Base-by-base conservation (phyloP, 257 asterid genomes). In the Verbascum thapsus region DNA sequence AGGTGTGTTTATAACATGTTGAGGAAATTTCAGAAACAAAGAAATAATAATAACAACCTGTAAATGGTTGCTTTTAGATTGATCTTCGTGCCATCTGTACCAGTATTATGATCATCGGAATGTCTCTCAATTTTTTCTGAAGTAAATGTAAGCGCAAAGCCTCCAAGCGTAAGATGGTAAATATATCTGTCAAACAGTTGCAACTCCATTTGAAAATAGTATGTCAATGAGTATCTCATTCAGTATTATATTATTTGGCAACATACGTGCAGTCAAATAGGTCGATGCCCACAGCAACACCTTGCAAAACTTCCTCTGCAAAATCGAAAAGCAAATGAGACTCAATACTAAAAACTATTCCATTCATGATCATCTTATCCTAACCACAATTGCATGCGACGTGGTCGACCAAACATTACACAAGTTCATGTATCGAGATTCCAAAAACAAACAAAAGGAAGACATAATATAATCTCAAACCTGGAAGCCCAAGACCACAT, bases 401-500 rank as follows among this genome's bases (percentile, higher is more conserved):
- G 49, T n/a, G 51, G 72, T 4, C 12, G 37, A 54, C 62, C 40
- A 32, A 64, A 55, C 23, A 49, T 11, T 48, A 63, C 45, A 64
- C 18, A 13, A n/a, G 41, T 47, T 56, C 47, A 37, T 10, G 19
- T 30, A 54, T 55, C 5, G 17, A 34, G 17, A 9, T 50, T 35
- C 2, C 5, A 35, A 22, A 22, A n/a, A n/a, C n/a, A 8, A 20
- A 53, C 4, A 19, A 53, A 38, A 16, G 53, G 16, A 61, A 37
- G 12, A 38, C 16, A 68, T 7, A 6, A 18, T 19, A 42, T n/a
- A 13, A 55, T 10, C 18, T 10, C 18, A 22, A 53, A 90, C 99
- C 99, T 75, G 97, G 96, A 74, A 92, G 99, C 70, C 81, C 97
- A 38, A 92, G 94, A 59, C 99, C 99, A 76, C 84, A 76, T 47